Conservation (phyloP, 2,329 filamentous ascomycete genomes). For the Drechslerella coelobrocha region DNA sequence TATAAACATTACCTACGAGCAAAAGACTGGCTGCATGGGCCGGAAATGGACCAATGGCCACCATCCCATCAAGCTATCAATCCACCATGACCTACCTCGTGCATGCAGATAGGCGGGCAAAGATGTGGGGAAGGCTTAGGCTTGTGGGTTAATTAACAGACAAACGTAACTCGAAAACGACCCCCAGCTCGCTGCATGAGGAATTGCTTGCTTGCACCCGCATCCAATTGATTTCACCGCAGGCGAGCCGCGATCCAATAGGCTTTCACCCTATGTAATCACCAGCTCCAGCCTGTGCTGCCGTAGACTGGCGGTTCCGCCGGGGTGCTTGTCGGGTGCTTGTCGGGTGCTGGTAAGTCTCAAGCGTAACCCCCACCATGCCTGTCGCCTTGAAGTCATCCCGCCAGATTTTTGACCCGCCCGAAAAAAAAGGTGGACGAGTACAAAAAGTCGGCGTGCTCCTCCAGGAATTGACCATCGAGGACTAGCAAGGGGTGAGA, state of each 20-base stretch:
- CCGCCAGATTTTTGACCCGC: conserved; percentile 6
- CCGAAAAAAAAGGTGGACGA: not conserved
- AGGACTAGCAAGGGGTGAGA: conserved; percentile 13
- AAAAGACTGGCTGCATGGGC: conserved; percentile 9
- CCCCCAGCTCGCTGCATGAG: not conserved
- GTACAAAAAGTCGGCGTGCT: conserved; percentile 44
- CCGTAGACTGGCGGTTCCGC: conserved; percentile 12
- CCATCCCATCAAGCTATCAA: conserved; percentile 32
- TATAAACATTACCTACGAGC: conserved; percentile 42
- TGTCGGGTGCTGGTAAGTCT: no score
- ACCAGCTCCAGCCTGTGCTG: conserved; percentile 36
- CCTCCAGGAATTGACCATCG: conserved; percentile 18
- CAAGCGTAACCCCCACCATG: conserved; percentile 48
- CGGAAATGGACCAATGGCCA: conserved; percentile 44
- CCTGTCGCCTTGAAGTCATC: conserved; percentile 47
- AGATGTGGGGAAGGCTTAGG: no score
- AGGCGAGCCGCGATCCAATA: conserved; percentile 45
- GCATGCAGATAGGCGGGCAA: no score
- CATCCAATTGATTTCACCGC: no score
- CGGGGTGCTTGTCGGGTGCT: conserved; percentile 29
- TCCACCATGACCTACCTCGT: not conserved
- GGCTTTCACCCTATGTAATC: conserved; percentile 34
- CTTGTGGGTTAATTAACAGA: no score
- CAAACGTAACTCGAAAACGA: no score
- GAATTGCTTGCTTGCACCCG: conserved; percentile 10